A percentile compares a stretch with the other conserved stretches of the same genome.
phyloP scores from a whole-genome alignment of 2,329 filamentous ascomycete species.

The Trichoderma asperellum region DNA sequence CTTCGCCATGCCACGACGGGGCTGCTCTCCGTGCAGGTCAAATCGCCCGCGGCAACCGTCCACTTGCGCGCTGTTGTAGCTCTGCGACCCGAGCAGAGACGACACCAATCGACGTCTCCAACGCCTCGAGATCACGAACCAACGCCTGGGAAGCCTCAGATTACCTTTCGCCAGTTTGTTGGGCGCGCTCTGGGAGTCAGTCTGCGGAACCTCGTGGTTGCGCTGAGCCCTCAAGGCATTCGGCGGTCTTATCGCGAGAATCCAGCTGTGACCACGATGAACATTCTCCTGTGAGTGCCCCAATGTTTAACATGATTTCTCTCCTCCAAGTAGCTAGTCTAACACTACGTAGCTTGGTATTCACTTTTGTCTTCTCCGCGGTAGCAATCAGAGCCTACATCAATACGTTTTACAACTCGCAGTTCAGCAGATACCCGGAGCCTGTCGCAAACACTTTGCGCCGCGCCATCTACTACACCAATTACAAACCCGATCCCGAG shows the following conservation, averaged over 20 bases:
- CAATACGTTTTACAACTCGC: slow-evolving; percentile 57
- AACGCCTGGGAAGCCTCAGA: slow-evolving; percentile 36
- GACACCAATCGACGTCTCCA: slow-evolving; percentile 37
- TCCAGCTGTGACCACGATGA: slow-evolving; percentile 39
- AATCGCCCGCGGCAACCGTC: slow-evolving; percentile 37
- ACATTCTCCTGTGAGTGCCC: slow-evolving; percentile 39
- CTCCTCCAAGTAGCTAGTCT: not conserved
- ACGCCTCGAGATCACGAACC: slow-evolving; percentile 28
- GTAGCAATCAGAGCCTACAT: slow-evolving; percentile 52
- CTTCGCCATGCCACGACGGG: slow-evolving; percentile 38
- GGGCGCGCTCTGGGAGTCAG: slow-evolving; percentile 41
- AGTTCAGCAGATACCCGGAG: slow-evolving; percentile 66
- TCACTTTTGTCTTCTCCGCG: slow-evolving; percentile 38
- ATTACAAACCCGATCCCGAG: slow-evolving; percentile 72
- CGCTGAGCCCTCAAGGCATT: slow-evolving; percentile 44
- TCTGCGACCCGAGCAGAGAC: slow-evolving; percentile 37
- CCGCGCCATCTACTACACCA: slow-evolving; percentile 83
- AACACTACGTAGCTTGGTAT: slow-evolving; percentile 35
- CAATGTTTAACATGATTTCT: too few species aligned
- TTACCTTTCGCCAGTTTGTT: slow-evolving; percentile 41
- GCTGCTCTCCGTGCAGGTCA: slow-evolving; percentile 42
- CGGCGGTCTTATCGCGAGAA: slow-evolving; percentile 42
- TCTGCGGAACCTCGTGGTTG: slow-evolving; percentile 42
- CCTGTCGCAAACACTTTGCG: slow-evolving; percentile 78
- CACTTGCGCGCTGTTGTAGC: slow-evolving; percentile 39